Percentiles rank a stretch among this genome's conserved stretches.
Evolutionary conservation across 2,329 filamentous ascomycete species (phyloP).

Genomic region (Aureobasidium sp.): DNA sequence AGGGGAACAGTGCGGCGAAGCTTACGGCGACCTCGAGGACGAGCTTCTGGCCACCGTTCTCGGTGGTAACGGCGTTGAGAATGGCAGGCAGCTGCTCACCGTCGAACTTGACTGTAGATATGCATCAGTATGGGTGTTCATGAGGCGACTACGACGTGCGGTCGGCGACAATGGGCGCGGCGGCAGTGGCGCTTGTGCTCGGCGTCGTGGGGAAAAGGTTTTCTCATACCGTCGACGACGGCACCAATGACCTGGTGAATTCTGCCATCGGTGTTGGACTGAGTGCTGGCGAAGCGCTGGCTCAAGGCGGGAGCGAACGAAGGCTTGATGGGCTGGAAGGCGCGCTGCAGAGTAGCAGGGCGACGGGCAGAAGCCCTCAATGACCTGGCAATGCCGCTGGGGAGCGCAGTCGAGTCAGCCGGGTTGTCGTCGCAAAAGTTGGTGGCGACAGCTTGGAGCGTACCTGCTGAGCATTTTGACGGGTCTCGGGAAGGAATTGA

Average conservation of each 20-base stretch:
- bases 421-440: slow-evolving; percentile 13
- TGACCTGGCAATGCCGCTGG: slow-evolving; percentile 59
- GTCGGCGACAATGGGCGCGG: neutral
- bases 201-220: slow-evolving; percentile 17
- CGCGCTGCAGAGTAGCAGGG: slow-evolving; percentile 48
- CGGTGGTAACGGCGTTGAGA: slow-evolving; percentile 90
- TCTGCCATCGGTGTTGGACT: slow-evolving; percentile 50
- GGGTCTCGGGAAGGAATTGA: slow-evolving; percentile 45
- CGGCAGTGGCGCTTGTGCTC: slow-evolving; percentile 14
- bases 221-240: slow-evolving; percentile 83
- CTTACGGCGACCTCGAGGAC: slow-evolving; percentile 93
- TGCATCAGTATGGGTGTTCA: slow-evolving; percentile 1
- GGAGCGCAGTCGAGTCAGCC: slow-evolving; percentile 33
- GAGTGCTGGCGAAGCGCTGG: slow-evolving; percentile 55
- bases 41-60: slow-evolving; percentile 89
- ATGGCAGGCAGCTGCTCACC: slow-evolving; percentile 87
- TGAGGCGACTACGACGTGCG: neutral
- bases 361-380: slow-evolving; percentile 54
- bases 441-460: slow-evolving; percentile 35
- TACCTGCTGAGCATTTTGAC: slow-evolving; percentile 79
- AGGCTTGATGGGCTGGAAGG: slow-evolving; percentile 51
- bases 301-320: slow-evolving; percentile 52
- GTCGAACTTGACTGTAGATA: slow-evolving; percentile 83
- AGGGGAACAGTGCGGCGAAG: slow-evolving; percentile 24
- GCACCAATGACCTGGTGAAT: slow-evolving; percentile 89